phyloP scores from a whole-genome alignment of 2,329 filamentous ascomycete genomes.

The Aspergillus sergii region DNA sequence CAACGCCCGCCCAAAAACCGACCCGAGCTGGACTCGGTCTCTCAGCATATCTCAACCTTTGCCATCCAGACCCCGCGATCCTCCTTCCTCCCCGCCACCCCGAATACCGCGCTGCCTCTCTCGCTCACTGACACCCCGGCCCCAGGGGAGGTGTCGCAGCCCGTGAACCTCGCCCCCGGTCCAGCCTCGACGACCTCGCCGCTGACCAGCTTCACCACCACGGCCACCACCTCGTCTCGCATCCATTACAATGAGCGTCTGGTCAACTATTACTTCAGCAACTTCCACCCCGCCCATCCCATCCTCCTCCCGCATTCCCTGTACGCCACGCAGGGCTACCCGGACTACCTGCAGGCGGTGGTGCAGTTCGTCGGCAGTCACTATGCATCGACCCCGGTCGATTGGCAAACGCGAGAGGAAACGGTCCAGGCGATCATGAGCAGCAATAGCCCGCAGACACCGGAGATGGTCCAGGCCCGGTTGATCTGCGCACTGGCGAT shows the following conservation, averaged over 20 bases:
- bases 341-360: not conserved
- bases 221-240: not conserved
- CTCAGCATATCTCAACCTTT: constrained; percentile 1
- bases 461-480: constrained; percentile 1
- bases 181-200: not conserved
- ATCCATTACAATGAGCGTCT: not conserved
- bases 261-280: constrained; percentile 4
- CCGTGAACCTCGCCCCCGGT: not conserved
- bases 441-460: not conserved
- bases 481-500: not conserved
- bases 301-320: not conserved
- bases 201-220: not conserved
- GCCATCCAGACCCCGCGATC: constrained; percentile 2
- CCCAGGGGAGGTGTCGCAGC: not conserved
- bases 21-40: not conserved
- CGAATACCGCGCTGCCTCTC: not conserved
- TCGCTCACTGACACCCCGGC: not conserved
- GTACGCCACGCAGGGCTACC: constrained; percentile 1
- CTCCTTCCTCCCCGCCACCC: not conserved
- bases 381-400: not conserved
- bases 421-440: not conserved
- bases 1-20: not conserved
- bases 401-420: not conserved
- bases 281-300: constrained; percentile 4
- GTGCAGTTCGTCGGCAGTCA: constrained; percentile 1